Base-by-base conservation (phyloP, 2,329 filamentous ascomycete species). In the Madurella mycetomatis region DNA sequence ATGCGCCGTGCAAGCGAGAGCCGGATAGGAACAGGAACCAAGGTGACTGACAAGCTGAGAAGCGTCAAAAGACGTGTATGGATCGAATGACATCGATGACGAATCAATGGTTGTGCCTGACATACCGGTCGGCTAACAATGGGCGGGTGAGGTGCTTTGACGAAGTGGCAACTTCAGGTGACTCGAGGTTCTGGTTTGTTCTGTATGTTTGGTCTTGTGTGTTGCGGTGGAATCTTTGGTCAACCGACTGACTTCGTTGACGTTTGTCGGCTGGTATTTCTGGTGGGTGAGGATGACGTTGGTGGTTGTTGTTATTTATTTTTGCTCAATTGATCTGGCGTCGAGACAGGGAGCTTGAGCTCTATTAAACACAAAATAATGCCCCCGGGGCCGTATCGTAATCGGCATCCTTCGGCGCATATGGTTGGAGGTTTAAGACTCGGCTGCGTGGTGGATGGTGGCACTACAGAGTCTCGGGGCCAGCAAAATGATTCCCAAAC, bases 51-150 rank as follows among this genome's bases (percentile, higher is more conserved):
- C 62, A 51, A 54, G 46, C 13, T 61, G 52, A 40, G 60, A 31
- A 34, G 43, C 47, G 47, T 59, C 56, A 49, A 58, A 61, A 2
- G 59, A 56, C 34, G 51, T 40, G 45, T 53, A 62, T 25, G 56
- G 51, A 51, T 64, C 59, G 55, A 61, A 60, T 41, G 57, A 44
- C 31, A 56, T 50, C 25, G 60, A 54, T 37, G 60, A 54, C 41
- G 61, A 37, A 40, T 60, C 54, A 45, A 57, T 44, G 11, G 53
- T 47, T 43, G 46, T 45, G 46, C 51, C 57, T 43, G 55, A 51
- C 60, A 62, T 62, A 18, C 37, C 34, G 49, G 34, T 50, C 45
- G 45, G 34, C 32, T 51, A 43, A 42, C 12, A 13, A 37, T 42
- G 37, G 41, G 31, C 13, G 47, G n/a, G 18, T 11, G 15, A 31